phyloP scores from a whole-genome alignment of 2,329 filamentous ascomycete genomes.

The Arthrobotrys sphaeroides region DNA sequence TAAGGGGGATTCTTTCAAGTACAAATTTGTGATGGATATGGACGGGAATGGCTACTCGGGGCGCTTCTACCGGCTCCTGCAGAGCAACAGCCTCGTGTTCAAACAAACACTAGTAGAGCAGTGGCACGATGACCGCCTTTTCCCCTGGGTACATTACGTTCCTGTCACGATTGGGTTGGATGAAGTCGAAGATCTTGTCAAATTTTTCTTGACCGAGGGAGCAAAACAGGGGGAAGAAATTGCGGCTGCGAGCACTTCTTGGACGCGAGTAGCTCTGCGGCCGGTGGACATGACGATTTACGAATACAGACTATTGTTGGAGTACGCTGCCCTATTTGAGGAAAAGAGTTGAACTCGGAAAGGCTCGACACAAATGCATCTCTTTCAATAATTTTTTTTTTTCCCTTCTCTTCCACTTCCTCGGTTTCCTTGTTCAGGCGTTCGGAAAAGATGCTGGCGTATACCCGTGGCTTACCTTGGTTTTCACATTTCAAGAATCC shows the following conservation, averaged over 20 bases:
- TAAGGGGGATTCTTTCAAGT: not conserved
- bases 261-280: not conserved
- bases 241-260: conserved; percentile 4
- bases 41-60: conserved; percentile 19
- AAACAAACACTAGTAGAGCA: conserved; percentile 17
- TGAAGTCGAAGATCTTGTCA: conserved; percentile 7
- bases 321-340: conserved; percentile 7
- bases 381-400: not conserved
- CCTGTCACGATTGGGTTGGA: not conserved
- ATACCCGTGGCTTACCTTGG: no score
- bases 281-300: conserved; percentile 20
- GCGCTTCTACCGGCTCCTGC: conserved; percentile 3
- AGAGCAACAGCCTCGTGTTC: conserved; percentile 18
- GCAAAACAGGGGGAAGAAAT: not conserved
- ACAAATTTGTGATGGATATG: conserved; percentile 25
- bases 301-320: conserved; percentile 11
- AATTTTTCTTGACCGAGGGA: not conserved
- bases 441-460: no score
- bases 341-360: not conserved
- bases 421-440: no score
- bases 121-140: conserved; percentile 12
- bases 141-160: conserved; percentile 16
- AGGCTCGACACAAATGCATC: not conserved
- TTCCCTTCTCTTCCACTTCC: not conserved
- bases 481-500: not conserved